phyloP scores from a whole-genome alignment of 176 grass and related monocot species.

The Rhipidocladum racemiflorum region DNA sequence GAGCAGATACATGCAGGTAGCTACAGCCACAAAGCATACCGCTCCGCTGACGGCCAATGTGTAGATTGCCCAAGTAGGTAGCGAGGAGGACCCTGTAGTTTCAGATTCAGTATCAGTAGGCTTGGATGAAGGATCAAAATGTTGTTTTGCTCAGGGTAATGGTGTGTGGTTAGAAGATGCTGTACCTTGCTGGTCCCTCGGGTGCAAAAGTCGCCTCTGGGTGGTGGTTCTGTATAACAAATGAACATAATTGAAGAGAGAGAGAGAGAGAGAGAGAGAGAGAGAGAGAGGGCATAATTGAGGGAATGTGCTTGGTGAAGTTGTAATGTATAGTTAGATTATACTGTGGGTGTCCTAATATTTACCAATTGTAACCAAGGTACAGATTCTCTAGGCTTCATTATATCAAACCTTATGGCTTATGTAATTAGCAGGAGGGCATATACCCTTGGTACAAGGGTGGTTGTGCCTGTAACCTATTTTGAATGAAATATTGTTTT shows the following conservation, averaged over 20 bases:
- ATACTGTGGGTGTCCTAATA: background rate
- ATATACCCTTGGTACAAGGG: background rate
- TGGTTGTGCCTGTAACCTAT: background rate
- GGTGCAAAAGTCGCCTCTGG: slow-evolving; percentile 14
- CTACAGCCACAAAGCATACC: slow-evolving; percentile 34
- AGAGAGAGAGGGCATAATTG: too few relatives aligned
- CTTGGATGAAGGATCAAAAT: background rate
- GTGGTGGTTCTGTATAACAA: slow-evolving; percentile 13
- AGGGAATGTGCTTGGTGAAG: background rate
- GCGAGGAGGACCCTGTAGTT: too few relatives aligned
- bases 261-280: background rate
- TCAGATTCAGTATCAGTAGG: too few relatives aligned
- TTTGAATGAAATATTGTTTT: background rate
- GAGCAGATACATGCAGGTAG: slow-evolving; percentile 31
- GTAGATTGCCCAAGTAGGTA: slow-evolving; percentile 24
- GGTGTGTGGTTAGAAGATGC: background rate
- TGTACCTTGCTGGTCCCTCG: background rate
- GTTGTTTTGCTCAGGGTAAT: background rate
- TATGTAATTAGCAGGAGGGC: too few relatives aligned
- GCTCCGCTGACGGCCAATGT: slow-evolving; percentile 29
- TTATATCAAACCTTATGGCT: too few relatives aligned
- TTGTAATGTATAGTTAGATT: background rate
- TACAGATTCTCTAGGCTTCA: too few relatives aligned
- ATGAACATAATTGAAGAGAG: background rate
- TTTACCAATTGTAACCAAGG: too few relatives aligned